Evolutionary conservation across 139 green algal genomes (phyloP).

Genomic region (Nannochloris sp.): DNA sequence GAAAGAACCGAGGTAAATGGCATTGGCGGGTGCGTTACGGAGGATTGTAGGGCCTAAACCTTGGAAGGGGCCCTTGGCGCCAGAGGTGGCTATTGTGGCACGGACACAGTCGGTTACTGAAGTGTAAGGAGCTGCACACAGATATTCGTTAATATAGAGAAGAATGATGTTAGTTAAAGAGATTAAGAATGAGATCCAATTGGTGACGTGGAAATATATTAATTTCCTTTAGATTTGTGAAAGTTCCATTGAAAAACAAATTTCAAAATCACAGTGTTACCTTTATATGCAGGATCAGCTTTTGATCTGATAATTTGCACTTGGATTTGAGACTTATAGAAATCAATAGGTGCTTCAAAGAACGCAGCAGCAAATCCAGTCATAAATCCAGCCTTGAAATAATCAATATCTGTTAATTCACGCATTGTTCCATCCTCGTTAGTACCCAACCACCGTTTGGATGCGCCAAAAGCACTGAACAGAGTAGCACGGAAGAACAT

Average conservation of each 20-base stretch:
- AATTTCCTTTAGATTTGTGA: not conserved
- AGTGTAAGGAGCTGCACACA: constrained; percentile 70
- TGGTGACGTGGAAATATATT: not conserved
- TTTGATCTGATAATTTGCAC: constrained; percentile 83
- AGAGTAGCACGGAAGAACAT: constrained; percentile 89
- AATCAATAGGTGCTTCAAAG: constrained; percentile 87
- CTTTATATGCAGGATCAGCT: constrained; percentile 73
- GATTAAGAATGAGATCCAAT: constrained; percentile 1
- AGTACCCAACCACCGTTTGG: constrained; percentile 75
- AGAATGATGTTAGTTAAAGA: not conserved
- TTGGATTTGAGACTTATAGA: constrained; percentile 96
- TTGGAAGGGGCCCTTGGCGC: constrained; percentile 78
- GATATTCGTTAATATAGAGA: not conserved
- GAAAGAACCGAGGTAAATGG: constrained; percentile 90
- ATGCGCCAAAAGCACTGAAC: constrained; percentile 76
- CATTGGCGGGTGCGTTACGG: constrained; percentile 87
- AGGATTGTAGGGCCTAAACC: constrained; percentile 74
- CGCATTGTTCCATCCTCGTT: constrained; percentile 63
- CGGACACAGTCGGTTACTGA: constrained; percentile 61
- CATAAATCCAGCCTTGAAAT: constrained; percentile 74
- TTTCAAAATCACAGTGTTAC: constrained; percentile 50
- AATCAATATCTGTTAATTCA: constrained; percentile 44
- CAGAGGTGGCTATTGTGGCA: constrained; percentile 60
- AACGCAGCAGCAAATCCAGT: constrained; percentile 82
- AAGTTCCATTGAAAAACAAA: not conserved